A percentile compares a stretch with the other conserved stretches of the same genome.
These are phyloP conservation scores for Cynara cardunculus DNA, from an alignment of 129 eudicot genomes.

Conservation along the genomic window DNA sequence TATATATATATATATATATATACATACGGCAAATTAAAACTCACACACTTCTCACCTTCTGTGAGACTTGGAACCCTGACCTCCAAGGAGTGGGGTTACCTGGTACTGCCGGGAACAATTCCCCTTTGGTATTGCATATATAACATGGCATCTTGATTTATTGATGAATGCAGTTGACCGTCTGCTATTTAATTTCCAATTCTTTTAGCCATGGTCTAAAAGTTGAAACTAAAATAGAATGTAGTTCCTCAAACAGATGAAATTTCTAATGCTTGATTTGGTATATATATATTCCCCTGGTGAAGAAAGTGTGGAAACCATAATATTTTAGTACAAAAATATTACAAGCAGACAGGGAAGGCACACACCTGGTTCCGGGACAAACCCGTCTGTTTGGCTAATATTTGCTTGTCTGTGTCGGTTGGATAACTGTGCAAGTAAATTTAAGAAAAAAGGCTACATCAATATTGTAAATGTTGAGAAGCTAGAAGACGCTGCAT, in stretches of 20 bases:
- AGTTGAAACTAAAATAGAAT: not conserved
- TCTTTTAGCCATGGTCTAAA: not conserved
- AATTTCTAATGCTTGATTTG: not conserved
- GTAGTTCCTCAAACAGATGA: not conserved
- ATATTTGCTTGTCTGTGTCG: conserved; percentile 62
- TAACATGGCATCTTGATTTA: no score
- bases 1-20: no score
- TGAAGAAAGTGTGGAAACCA: not conserved
- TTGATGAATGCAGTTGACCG: no score
- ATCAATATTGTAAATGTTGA: not conserved
- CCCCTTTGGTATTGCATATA: no score
- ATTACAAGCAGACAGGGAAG: not conserved
- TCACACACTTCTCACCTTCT: no score
- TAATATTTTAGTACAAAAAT: not conserved
- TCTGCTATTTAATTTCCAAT: not conserved
- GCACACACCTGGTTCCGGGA: conserved; percentile 66
- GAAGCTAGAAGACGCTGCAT: not conserved
- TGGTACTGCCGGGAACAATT: no score
- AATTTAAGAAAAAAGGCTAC: not conserved
- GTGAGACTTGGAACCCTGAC: no score
- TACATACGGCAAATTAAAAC: no score
- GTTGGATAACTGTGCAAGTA: conserved; percentile 61
- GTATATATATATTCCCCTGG: not conserved
- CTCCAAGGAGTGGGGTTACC: no score
- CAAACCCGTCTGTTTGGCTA: conserved; percentile 76